These are phyloP conservation scores for Corymbia maculata DNA, from an alignment of 345 rosid species.

Conservation along the genomic window DNA sequence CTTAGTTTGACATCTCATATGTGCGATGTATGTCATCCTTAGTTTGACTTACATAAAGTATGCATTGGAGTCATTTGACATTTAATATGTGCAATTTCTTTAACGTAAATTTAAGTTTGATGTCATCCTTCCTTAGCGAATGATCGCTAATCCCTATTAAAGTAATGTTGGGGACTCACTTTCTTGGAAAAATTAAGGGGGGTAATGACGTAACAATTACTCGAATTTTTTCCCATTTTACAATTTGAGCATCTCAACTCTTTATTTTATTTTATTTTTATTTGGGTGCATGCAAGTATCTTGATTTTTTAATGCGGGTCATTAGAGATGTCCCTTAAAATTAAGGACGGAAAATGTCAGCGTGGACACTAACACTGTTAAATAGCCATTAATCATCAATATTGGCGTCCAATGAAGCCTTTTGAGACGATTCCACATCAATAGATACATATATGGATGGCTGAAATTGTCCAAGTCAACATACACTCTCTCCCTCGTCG, in stretches of 20 bases:
- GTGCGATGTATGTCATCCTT: too few relatives aligned
- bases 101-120: too few relatives aligned
- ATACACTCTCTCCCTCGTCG: not conserved
- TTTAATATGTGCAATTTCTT: not conserved
- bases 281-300: not conserved
- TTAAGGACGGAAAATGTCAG: fast-evolving
- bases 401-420: not conserved
- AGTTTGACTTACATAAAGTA: too few relatives aligned
- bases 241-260: not conserved
- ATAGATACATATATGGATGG: not conserved
- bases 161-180: fast-evolving
- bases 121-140: not conserved
- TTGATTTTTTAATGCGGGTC: not conserved
- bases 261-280: too few relatives aligned
- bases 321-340: not conserved
- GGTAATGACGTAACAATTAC: fast-evolving
- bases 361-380: not conserved
- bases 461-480: not conserved
- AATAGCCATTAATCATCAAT: not conserved
- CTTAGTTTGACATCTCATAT: too few relatives aligned
- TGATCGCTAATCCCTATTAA: not conserved
- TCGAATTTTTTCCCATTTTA: too few relatives aligned
- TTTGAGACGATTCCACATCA: not conserved
- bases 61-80: not conserved
- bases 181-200: not conserved